Evolutionary conservation across 805 yeast species (phyloP).

Genomic region (Candida tallmaniae): DNA sequence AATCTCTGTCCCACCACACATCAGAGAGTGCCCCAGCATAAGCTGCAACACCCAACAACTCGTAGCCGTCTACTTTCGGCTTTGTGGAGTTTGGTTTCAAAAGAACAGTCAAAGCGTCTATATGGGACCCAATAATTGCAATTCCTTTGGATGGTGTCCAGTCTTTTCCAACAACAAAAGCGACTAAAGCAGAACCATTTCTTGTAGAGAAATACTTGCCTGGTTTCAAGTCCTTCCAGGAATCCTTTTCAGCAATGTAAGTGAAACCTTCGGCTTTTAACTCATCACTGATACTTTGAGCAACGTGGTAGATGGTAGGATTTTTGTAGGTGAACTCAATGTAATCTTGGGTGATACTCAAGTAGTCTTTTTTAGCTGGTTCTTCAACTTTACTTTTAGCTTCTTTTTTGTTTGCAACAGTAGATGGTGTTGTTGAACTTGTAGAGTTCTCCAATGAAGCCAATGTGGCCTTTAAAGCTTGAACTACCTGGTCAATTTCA

Average conservation of each 20-base stretch:
- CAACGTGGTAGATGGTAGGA: slow-evolving; percentile 41
- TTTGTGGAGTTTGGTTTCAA: slow-evolving; percentile 17
- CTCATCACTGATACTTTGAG: slow-evolving; percentile 18
- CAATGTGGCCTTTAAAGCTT: slow-evolving; percentile 11
- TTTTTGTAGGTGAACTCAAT: slow-evolving; percentile 29
- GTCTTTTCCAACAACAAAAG: slow-evolving; percentile 32
- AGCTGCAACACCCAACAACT: slow-evolving; percentile 36
- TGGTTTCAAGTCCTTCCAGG: slow-evolving; percentile 13
- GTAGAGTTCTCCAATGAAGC: slow-evolving; percentile 5
- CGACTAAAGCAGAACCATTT: slow-evolving; percentile 31
- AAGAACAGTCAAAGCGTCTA: slow-evolving; percentile 32
- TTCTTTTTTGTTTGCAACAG: background rate
- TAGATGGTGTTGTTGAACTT: background rate
- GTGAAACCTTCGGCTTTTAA: slow-evolving; percentile 25
- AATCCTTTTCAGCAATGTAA: slow-evolving; percentile 20
- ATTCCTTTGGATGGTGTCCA: slow-evolving; percentile 25
- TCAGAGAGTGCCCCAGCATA: slow-evolving; percentile 33
- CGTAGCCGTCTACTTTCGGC: slow-evolving; percentile 25
- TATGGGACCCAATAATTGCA: slow-evolving; percentile 23
- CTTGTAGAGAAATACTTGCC: slow-evolving; percentile 20
- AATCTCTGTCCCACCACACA: slow-evolving; percentile 39
- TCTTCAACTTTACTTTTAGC: background rate
- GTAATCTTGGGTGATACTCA: slow-evolving; percentile 15
- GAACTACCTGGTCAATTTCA: slow-evolving; percentile 11
- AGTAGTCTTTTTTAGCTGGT: background rate